Evolutionary conservation across 768 basidiomycete species (phyloP), one percentile per base, ranked within the genome.

Genomic region (Postia placenta): DNA sequence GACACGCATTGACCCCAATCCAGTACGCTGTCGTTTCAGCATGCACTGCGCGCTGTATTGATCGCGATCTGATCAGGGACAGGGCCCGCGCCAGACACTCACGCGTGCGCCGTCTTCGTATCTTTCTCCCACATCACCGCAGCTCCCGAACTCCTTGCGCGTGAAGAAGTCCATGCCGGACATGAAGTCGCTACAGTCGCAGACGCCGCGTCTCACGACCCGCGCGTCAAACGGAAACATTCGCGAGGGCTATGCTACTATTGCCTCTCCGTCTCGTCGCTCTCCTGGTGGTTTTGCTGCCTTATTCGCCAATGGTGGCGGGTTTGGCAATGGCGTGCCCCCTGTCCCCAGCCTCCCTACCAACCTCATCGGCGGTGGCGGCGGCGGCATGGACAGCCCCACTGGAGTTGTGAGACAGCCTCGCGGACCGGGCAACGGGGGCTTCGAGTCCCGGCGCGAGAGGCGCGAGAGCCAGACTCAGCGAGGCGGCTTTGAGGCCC

Each of bases 161-260:
- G 82, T 85, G 67, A 98, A 98, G 75, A 96, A 96, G 70, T 95
- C 92, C 20, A 98, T 98, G 96, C 96, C 96, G 2, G 92, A 97
- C 67, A 83, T 97, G 81, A 90, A 90, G 70, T 86, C 86, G 14
- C 68, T 92, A 55, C 89, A 90, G 52, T 74, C 83, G 15, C 81
- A 84, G 59, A 83, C 85, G 1, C 89, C 87, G 27, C 85, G 89
- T 45, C 77, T 92, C 41, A 80, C 71, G 49, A 84, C 85, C 14
- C 85, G 89, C 52, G 76, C 88, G 15, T 92, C 89, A 41, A 92
- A 91, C 64, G 88, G 89, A 48, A 92, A 92, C 63, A 91, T 92
- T 49, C 83, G 90, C 45, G 78, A 79, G 52, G 88, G 87, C 24
- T 92, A 88, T 67, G 88, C 87, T 15, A 92, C 90, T 28, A 89